Percentiles rank a stretch among this genome's conserved stretches.
phyloP scores from a whole-genome alignment of 345 rosid species.

The Gossypium mustelinum region DNA sequence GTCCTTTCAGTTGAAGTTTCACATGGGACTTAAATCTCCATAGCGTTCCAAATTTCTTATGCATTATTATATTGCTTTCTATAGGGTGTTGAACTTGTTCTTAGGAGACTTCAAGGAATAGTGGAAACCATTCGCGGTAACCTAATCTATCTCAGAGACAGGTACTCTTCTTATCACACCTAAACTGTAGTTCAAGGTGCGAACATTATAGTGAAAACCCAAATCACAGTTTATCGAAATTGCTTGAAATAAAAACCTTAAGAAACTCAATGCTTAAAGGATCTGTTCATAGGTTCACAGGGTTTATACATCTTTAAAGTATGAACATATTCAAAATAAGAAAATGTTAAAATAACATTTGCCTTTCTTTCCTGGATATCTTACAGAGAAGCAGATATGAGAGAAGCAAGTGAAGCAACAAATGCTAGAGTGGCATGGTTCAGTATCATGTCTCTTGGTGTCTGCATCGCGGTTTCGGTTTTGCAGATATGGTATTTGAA shows the following conservation, averaged over 20 bases:
- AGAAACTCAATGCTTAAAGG: not conserved
- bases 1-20: not conserved
- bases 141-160: slow-evolving; percentile 51
- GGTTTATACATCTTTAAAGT: not conserved
- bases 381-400: slow-evolving; percentile 70
- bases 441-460: slow-evolving; percentile 68
- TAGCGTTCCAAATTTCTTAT: not conserved
- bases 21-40: not conserved
- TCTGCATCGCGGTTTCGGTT: slow-evolving; percentile 51
- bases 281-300: not conserved
- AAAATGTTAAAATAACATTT: not conserved
- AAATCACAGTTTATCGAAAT: not conserved
- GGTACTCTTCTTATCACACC: slow-evolving; percentile 31
- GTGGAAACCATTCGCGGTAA: slow-evolving; percentile 63
- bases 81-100: slow-evolving; percentile 87
- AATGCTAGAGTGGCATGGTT: slow-evolving; percentile 76
- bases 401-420: slow-evolving; percentile 65
- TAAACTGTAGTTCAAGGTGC: not conserved
- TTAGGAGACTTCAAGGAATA: slow-evolving; percentile 64
- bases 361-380: not conserved
- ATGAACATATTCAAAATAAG: no score
- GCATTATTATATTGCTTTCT: slow-evolving; percentile 1
- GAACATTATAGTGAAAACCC: not conserved
- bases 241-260: not conserved
- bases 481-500: slow-evolving; percentile 62